Base-by-base conservation (phyloP, 768 basidiomycete genomes). In the Xerocomellus chrysenteron region DNA sequence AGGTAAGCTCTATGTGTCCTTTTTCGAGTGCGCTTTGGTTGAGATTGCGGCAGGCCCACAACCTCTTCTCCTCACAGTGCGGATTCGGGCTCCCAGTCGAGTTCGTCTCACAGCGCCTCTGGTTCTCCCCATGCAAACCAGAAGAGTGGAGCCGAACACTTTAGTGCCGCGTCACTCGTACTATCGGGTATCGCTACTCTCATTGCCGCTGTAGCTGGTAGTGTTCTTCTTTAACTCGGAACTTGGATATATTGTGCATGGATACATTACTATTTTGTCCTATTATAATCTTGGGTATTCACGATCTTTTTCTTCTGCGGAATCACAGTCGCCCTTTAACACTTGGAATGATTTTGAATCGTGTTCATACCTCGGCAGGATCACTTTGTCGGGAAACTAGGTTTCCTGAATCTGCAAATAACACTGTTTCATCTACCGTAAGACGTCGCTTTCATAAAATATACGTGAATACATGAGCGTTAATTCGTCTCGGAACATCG, bases 91-190 rank as follows among this genome's bases (percentile, higher is more conserved):
- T 26, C 63, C 6, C 56, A 61, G 7, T 49, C 58, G 44, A 47
- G 43, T 47, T 50, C 61, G 28, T 47, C 60, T 37, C 62, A 54
- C 7, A 47, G 47, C 17, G 33, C 62, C 17, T 54, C 71, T 50
- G 56, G 49, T 37, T 56, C 70, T 32, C 62, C 70, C 24, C 64
- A 64, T 30, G 68, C 66, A 26, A 70, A 73, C 51, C 70, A 72
- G 59, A 73, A 72, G 72, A 72, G 67, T 41, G 61, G 68, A 13
- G 70, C 72, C 33, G 59, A 59, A 50, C 72, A 66, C 53, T 63
- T 63, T 11, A 57, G 56, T 48, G 57, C 59, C 9, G 55, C 55
- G 5, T 63, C 72, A 2, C 45, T 69, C 2, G 60, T 60, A 7
- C 46, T 72, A 1, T 66, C 68, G 7, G 62, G 70, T 24, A 40